phyloP scores from a whole-genome alignment of 768 basidiomycete genomes.

The Porpolomopsis calyptriformis region DNA sequence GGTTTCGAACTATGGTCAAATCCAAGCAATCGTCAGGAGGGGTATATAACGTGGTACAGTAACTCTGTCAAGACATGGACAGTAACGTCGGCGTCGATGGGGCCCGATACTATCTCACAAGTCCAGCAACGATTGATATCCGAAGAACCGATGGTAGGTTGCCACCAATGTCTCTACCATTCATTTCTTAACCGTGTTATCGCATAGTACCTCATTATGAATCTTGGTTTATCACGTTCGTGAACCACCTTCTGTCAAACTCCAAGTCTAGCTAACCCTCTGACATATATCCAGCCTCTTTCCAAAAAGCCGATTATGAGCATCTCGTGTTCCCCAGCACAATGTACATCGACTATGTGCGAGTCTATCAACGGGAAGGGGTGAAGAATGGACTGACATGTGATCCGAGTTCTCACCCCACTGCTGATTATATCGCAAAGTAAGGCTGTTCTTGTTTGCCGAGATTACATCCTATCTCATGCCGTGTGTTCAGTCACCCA shows the following conservation, averaged over 20 bases:
- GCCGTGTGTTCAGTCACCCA: slow-evolving; percentile 26
- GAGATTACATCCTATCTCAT: neutral
- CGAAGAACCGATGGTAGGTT: slow-evolving; percentile 86
- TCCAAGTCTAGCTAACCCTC: neutral
- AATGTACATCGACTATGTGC: slow-evolving; percentile 86
- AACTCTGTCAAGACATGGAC: slow-evolving; percentile 63
- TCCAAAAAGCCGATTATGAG: slow-evolving; percentile 63
- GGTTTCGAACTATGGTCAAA: slow-evolving; percentile 78
- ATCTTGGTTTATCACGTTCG: slow-evolving; percentile 65
- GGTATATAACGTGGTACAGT: slow-evolving; percentile 79
- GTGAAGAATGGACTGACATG: slow-evolving; percentile 64
- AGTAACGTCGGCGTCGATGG: slow-evolving; percentile 53
- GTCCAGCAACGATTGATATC: slow-evolving; percentile 65
- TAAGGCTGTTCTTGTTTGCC: slow-evolving; percentile 17
- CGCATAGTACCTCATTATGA: slow-evolving; percentile 68
- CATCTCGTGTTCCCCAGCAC: slow-evolving; percentile 66
- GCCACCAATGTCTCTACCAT: slow-evolving; percentile 2
- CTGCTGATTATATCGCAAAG: slow-evolving; percentile 67
- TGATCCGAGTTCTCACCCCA: slow-evolving; percentile 69
- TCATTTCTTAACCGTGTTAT: slow-evolving; percentile 3
- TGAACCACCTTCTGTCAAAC: neutral
- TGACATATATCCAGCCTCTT: slow-evolving; percentile 27
- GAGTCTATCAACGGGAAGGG: slow-evolving; percentile 74
- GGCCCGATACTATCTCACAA: slow-evolving; percentile 45
- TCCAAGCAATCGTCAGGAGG: slow-evolving; percentile 50